Base-by-base conservation (phyloP, 2,329 filamentous ascomycete genomes). In the Pseudopithomyces maydicus region DNA sequence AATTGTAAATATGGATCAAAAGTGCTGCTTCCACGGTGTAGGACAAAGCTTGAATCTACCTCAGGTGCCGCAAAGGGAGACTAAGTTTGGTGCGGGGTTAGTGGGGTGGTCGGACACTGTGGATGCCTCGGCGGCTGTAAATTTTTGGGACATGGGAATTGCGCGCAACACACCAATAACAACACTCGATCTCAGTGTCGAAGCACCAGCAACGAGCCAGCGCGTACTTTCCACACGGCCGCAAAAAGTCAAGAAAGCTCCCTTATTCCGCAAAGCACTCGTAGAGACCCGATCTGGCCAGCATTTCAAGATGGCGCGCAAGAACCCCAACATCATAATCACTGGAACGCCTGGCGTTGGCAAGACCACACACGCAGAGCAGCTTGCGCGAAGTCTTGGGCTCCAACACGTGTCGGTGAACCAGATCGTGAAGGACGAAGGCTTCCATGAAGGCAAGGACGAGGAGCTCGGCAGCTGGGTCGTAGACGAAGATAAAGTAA, bases 341-440 rank as follows among this genome's bases (percentile, higher is more conserved):
- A 98, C 95, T 39, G 95, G 95, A 63, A 99, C 95, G 19, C 95
- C 95, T 0, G 95, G 95, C 54, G 92, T 96, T 26, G 95, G 95
- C 71, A 99, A 99, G 81, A 97, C 93, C 17, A 96, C 91, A 7
- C 93, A 97, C 75, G 91, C 90, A 73, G 91, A 96, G 76, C 83
- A 87, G 68, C 81, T 99, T 47, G 91, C 91, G 6, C 83, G 89
- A 71, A 86, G 84, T 57, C 90, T 89, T 8, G 90, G 89, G 1
- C 80, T 98, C 63, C 88, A 88, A 68, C 93, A 97, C 75, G 77
- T 99, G 14, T 90, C 90, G 10, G 87, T 99, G 70, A 99, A 98
- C 76, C 86, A 96, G 67, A 82, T 98, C 38, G 93, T 96, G 59
- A 97, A 97, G 78, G 91, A 96, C 61, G 86, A 89, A 64, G 87